A percentile compares a stretch with the other conserved stretches of the same genome.
phyloP scores from a whole-genome alignment of 768 basidiomycete genomes.

The Gymnopilus junonius region DNA sequence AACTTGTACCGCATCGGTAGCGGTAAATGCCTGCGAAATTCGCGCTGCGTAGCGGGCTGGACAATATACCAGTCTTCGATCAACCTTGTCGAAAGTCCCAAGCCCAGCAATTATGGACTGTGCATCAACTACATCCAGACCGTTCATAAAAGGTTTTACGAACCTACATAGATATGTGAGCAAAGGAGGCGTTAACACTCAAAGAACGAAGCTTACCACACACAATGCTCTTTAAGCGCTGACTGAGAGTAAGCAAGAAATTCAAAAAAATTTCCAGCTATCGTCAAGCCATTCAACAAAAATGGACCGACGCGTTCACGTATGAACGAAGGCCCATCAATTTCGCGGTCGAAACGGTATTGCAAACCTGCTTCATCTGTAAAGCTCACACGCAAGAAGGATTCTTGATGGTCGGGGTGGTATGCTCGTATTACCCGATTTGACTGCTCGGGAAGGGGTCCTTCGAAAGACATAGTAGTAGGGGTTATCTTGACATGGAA shows the following conservation, averaged over 20 bases:
- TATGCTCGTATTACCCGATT: slow-evolving; percentile 66
- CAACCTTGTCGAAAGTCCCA: slow-evolving; percentile 58
- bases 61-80: slow-evolving; percentile 53
- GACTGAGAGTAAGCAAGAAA: slow-evolving; percentile 80
- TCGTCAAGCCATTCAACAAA: slow-evolving; percentile 49
- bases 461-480: slow-evolving; percentile 53
- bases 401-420: slow-evolving; percentile 44
- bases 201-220: slow-evolving; percentile 42
- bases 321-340: slow-evolving; percentile 57
- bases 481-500: slow-evolving; percentile 51
- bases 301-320: slow-evolving; percentile 47
- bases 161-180: slow-evolving; percentile 51
- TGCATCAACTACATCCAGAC: slow-evolving; percentile 39
- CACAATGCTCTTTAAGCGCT: slow-evolving; percentile 68
- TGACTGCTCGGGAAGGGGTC: slow-evolving; percentile 61
- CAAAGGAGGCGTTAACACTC: neutral
- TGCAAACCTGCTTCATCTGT: slow-evolving; percentile 60
- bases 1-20: slow-evolving; percentile 63
- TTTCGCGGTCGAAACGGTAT: slow-evolving; percentile 58
- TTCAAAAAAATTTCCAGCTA: slow-evolving; percentile 58
- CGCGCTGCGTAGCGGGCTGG: slow-evolving; percentile 76
- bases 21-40: slow-evolving; percentile 75
- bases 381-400: slow-evolving; percentile 68
- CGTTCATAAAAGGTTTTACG: slow-evolving; percentile 54
- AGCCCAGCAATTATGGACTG: slow-evolving; percentile 55